These are phyloP conservation scores for Yarrowia porcina DNA, from an alignment of 805 yeast genomes.

Conservation along the genomic window DNA sequence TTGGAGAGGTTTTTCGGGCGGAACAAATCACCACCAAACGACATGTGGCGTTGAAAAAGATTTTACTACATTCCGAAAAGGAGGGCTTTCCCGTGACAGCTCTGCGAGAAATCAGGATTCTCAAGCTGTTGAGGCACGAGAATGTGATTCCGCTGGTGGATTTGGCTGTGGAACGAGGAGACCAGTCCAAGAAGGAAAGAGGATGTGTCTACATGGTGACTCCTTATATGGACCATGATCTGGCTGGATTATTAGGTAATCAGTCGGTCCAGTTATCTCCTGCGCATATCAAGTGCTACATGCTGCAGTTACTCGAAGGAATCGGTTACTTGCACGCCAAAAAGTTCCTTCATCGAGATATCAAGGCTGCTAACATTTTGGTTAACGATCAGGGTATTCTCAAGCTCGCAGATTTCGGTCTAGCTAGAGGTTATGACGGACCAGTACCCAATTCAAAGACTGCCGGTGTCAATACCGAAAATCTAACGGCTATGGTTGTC, in stretches of 20 bases:
- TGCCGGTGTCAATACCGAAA: slow-evolving; percentile 42
- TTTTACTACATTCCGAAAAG: slow-evolving; percentile 70
- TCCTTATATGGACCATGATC: slow-evolving; percentile 89
- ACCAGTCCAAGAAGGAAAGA: slow-evolving; percentile 33
- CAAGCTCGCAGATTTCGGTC: slow-evolving; percentile 93
- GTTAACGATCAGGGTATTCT: slow-evolving; percentile 71
- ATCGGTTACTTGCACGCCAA: slow-evolving; percentile 70
- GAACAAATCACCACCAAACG: slow-evolving; percentile 48
- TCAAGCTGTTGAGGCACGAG: slow-evolving; percentile 64
- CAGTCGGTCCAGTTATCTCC: slow-evolving; percentile 53
- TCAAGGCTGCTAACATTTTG: slow-evolving; percentile 92
- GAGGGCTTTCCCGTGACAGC: slow-evolving; percentile 92
- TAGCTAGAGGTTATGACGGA: slow-evolving; percentile 75
- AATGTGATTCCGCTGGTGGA: slow-evolving; percentile 77
- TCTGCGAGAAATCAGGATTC: slow-evolving; percentile 80
- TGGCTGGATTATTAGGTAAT: slow-evolving; percentile 84
- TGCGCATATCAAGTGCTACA: slow-evolving; percentile 76
- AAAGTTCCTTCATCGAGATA: slow-evolving; percentile 76
- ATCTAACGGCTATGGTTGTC: slow-evolving; percentile 72
- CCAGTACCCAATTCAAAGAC: slow-evolving; percentile 51
- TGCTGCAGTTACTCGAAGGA: slow-evolving; percentile 75
- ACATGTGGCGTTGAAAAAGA: slow-evolving; percentile 82
- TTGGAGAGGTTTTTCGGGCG: slow-evolving; percentile 87
- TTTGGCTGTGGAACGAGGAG: slow-evolving; percentile 57
- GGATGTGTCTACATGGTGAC: slow-evolving; percentile 74